Evolutionary conservation across 768 basidiomycete genomes (phyloP), one percentile per base, ranked within the genome.

Genomic region (Serpula lacrymans): DNA sequence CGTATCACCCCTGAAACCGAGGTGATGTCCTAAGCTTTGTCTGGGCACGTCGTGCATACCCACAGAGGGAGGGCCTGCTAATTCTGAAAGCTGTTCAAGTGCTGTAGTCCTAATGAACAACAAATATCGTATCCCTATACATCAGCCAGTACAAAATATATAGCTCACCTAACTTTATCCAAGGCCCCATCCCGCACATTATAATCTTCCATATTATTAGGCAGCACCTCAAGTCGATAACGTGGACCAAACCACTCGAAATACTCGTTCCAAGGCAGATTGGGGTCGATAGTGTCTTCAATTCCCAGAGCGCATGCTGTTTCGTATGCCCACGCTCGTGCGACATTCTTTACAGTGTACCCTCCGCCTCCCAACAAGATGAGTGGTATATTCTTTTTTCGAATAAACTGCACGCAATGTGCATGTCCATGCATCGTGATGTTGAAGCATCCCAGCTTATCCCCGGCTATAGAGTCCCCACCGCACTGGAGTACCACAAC

Each of bases 181-280:
- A 98, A 63, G 21, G 88, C 86, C 8, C 78, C 78, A 51, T 94
- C 86, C 47, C 75, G 78, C 44, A 83, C 63, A 58, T 98, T 99
- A 52, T 88, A 65, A 54, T 98, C 91, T 45, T 96, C 93, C 87
- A 95, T 90, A 55, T 98, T 98, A 53, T 87, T 97, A 47, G 77
- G 74, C 18, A 81, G 74, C 2, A 99, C 94, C 55, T 97, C 94
- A 26, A 99, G 71, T 45, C 93, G 74, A 63, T 94, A 99, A 45
- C 93, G 71, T 12, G 95, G 95, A 0, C 94, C 96, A 59, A 94
- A 98, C 84, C 93, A 99, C 61, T 98, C 95, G 57, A 97, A 89
- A 59, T 92, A 95, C 51, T 83, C 78, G 61, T 84, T 88, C 80
- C 82, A 91, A 2, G 88, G 88, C 43, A 92, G 63, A 50, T 88